phyloP scores from a whole-genome alignment of 1,284 basidiomycete species.

The Pisolithus thermaeus region DNA sequence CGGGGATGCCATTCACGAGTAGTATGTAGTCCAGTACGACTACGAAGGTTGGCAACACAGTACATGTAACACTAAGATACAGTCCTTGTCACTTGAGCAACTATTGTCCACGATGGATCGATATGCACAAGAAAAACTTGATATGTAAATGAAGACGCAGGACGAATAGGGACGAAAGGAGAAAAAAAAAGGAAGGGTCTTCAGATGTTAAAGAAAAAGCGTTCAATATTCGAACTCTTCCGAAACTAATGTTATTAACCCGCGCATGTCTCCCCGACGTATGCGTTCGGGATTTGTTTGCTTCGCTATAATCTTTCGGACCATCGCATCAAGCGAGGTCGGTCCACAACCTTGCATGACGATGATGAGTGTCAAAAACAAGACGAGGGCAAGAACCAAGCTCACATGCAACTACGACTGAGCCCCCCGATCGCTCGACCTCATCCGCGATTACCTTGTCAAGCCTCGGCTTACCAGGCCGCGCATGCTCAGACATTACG shows the following conservation, averaged over 20 bases:
- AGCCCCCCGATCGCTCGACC: constrained; percentile 49
- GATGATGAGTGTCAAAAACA: not conserved
- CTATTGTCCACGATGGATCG: too few species aligned
- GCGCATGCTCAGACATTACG: constrained; percentile 62
- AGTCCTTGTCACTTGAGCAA: not conserved
- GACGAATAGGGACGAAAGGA: not conserved
- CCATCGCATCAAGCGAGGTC: constrained; percentile 62
- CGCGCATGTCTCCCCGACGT: constrained; percentile 55
- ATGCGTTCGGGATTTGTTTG: constrained; percentile 57
- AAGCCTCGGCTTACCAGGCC: constrained; percentile 71
- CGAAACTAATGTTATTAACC: constrained; percentile 55
- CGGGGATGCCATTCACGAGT: too few species aligned
- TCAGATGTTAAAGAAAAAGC: too few species aligned
- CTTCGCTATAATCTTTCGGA: constrained; percentile 62
- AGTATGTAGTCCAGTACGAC: too few species aligned
- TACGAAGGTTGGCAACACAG: not conserved
- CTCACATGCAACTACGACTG: constrained; percentile 66
- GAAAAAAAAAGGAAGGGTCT: not conserved
- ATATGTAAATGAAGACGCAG: too few species aligned
- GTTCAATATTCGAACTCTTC: constrained; percentile 63
- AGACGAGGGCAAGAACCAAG: constrained; percentile 9
- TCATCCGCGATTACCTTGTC: constrained; percentile 65
- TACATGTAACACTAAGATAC: not conserved
- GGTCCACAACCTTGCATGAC: constrained; percentile 63
- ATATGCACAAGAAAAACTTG: too few species aligned